A percentile compares a stretch with the other conserved stretches of the same genome.
phyloP scores from a whole-genome alignment of 495 filamentous ascomycete genomes.

The Staphylotrichum longicolle region DNA sequence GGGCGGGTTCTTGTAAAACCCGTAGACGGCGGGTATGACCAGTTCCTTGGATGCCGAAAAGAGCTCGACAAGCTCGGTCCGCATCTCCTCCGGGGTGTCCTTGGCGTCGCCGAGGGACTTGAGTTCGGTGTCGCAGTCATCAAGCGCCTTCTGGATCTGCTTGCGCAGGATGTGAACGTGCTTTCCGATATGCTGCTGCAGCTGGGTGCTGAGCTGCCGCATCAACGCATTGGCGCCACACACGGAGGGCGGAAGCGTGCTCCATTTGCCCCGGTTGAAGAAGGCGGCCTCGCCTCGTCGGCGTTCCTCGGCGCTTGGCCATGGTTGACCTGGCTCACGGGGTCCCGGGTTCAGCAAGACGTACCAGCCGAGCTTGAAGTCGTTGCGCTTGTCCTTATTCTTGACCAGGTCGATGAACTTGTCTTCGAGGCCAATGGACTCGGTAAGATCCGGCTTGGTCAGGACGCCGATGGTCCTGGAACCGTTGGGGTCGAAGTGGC shows the following conservation, averaged over 20 bases:
- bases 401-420: slow-evolving; percentile 53
- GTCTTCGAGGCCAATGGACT: slow-evolving; percentile 45
- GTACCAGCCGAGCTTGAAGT: slow-evolving; percentile 63
- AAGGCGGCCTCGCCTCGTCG: slow-evolving; percentile 33
- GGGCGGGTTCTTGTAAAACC: slow-evolving; percentile 44
- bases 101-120: slow-evolving; percentile 38
- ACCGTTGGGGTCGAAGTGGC: slow-evolving; percentile 45
- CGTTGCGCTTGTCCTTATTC: slow-evolving; percentile 54
- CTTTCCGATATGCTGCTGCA: slow-evolving; percentile 40
- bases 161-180: slow-evolving; percentile 37
- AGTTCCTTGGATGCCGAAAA: slow-evolving; percentile 40
- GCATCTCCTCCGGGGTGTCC: slow-evolving; percentile 41
- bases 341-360: slow-evolving; percentile 55
- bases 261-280: slow-evolving; percentile 46
- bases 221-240: slow-evolving; percentile 38
- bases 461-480: slow-evolving; percentile 51
- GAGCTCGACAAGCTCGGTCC: slow-evolving; percentile 40
- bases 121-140: slow-evolving; percentile 40
- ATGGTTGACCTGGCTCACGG: slow-evolving; percentile 36
- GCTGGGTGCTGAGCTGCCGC: slow-evolving; percentile 39
- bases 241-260: slow-evolving; percentile 30
- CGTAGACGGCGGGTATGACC: slow-evolving; percentile 41
- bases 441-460: slow-evolving; percentile 52
- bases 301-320: slow-evolving; percentile 35
- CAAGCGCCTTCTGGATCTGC: slow-evolving; percentile 40